Base-by-base conservation (phyloP, 116 monocot genomes). In the Trichopus zeylanicus region DNA sequence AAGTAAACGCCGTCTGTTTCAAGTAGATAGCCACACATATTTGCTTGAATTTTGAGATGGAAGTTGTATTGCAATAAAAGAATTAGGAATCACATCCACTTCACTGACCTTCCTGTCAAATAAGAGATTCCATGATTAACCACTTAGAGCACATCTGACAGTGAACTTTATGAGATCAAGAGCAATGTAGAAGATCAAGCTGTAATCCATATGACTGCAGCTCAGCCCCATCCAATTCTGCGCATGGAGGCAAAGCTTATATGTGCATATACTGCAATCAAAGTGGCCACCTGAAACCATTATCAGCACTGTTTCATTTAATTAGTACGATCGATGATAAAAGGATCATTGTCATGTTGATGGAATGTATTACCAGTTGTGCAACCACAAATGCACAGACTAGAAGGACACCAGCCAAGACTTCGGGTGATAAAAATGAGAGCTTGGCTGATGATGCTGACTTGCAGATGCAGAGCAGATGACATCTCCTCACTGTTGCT, bases 361-460 rank as follows among this genome's bases (percentile, higher is more conserved):
- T n/a, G n/a, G n/a, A n/a, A n/a, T n/a, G n/a, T n/a, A n/a, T 71
- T 18, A 80, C 80, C 75, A 81, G 47, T 62, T 81, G 81, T 72
- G 81, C 81, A 25, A 81, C 56, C 18, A 75, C 32, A 54, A 81
- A 81, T 60, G 81, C 81, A 39, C 33, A 66, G 28, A 81, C 48
- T 28, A 81, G 81, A 31, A 81, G 72, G 46, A 72, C 29, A 29
- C 81, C 81, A 75, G 28, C 75, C 72, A 46, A 72, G 72, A 56
- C 75, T 75, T 31, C 75, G 71, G 26, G 81, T 81, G 57, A 81
- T 75, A 60, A 81, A 81, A 49, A 81, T 81, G 20, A 81, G 64
- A n/a, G 81, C 81, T 60, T 81, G 81, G 47, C 81, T 81, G n/a
- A 75, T 81, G 54, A 75, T 72, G 68, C 81, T 81, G 54, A 81